These are phyloP conservation scores for Arthrobotrys iridis DNA, from an alignment of 2,329 filamentous ascomycete genomes.

Conservation along the genomic window DNA sequence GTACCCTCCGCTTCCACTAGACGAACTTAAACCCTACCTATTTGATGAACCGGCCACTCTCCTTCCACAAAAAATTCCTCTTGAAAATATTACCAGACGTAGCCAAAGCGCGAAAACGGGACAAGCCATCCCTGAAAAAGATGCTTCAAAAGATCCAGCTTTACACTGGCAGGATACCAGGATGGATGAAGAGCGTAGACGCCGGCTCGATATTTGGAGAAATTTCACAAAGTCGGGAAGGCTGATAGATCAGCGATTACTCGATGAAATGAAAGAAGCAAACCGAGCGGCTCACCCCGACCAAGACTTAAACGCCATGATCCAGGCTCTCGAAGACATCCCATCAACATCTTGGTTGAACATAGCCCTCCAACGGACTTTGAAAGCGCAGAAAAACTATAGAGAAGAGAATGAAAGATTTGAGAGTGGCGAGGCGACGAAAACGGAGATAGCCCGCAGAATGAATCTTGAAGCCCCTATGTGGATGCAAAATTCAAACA, in stretches of 20 bases:
- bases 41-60: too few species aligned
- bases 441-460: background rate
- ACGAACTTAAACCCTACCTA: background rate
- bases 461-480: background rate
- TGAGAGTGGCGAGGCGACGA: background rate
- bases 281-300: background rate
- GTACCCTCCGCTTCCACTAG: background rate
- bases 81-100: background rate
- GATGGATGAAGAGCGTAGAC: background rate
- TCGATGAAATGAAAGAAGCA: background rate
- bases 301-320: background rate
- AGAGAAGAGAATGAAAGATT: background rate
- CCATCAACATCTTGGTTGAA: background rate
- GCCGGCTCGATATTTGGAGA: background rate
- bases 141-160: background rate
- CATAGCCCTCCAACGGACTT: background rate
- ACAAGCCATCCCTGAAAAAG: background rate
- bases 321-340: background rate
- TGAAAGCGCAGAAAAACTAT: background rate
- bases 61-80: too few species aligned
- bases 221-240: background rate
- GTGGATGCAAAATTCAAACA: background rate
- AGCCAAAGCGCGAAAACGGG: too few species aligned
- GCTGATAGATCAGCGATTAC: background rate
- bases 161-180: background rate